Conservation (phyloP, 176 grass and related monocot species). For the Ananas comosus region DNA sequence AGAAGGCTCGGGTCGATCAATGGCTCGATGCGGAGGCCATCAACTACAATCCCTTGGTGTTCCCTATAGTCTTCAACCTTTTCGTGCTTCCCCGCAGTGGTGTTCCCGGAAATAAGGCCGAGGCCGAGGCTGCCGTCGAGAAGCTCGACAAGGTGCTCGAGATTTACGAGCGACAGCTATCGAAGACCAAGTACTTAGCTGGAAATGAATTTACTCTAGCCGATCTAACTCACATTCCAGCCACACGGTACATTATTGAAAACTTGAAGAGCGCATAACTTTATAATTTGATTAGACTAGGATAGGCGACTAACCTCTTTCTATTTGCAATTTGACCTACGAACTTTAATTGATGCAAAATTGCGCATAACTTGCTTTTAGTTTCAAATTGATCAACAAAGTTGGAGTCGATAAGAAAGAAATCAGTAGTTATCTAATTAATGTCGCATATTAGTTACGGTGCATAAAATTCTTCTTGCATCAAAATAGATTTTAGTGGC, state of each 20-base stretch:
- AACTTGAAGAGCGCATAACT: no score
- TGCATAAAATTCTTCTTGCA: no score
- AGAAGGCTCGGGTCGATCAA: slow-evolving; percentile 15
- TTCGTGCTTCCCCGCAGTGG: slow-evolving; percentile 5
- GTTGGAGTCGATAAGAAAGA: no score
- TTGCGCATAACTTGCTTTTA: no score
- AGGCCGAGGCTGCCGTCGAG: neutral
- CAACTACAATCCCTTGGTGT: slow-evolving; percentile 17
- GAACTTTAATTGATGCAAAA: no score
- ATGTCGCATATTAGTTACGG: no score
- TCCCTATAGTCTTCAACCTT: slow-evolving; percentile 8
- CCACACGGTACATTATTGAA: neutral
- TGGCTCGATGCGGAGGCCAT: slow-evolving; percentile 25
- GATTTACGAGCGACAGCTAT: slow-evolving; percentile 17
- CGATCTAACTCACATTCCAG: slow-evolving; percentile 23
- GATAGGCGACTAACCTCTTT: no score
- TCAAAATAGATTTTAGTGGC: no score
- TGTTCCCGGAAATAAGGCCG: slow-evolving; percentile 1
- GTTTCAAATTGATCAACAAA: no score
- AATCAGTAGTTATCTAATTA: no score
- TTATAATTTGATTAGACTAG: no score
- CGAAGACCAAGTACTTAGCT: slow-evolving; percentile 20
- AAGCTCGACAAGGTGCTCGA: slow-evolving; percentile 12
- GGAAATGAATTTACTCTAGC: slow-evolving; percentile 18
- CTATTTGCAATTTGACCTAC: no score